These are phyloP conservation scores for Potentilla sterilis DNA, from an alignment of 306 rosid genomes.

Conservation along the genomic window DNA sequence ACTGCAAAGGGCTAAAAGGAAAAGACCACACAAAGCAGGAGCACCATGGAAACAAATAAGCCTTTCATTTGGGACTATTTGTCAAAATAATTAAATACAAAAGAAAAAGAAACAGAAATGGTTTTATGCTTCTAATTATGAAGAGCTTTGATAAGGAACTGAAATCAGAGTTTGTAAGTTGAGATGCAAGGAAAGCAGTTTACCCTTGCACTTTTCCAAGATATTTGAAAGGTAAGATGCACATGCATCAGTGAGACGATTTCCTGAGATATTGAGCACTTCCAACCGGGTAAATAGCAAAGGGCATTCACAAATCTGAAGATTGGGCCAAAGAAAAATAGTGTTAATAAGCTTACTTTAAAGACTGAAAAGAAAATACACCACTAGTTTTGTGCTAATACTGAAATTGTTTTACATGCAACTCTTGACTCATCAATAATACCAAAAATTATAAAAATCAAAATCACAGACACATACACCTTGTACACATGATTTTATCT, in stretches of 20 bases:
- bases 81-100: background rate
- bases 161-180: slow-evolving; percentile 21
- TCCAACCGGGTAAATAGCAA: slow-evolving; percentile 68
- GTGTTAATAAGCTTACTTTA: slow-evolving; percentile 5
- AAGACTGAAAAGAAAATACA: background rate
- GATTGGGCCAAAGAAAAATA: slow-evolving; percentile 19
- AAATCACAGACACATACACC: background rate
- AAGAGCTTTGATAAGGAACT: slow-evolving; percentile 12
- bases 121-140: background rate
- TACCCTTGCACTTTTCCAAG: slow-evolving; percentile 74
- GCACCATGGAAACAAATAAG: background rate
- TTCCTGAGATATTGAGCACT: slow-evolving; percentile 87
- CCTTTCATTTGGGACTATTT: background rate
- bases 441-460: background rate
- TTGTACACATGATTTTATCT: background rate
- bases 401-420: background rate
- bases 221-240: slow-evolving; percentile 83
- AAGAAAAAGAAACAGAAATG: background rate
- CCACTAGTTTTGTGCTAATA: background rate
- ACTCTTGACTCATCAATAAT: background rate
- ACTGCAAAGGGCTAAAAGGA: slow-evolving; percentile 63
- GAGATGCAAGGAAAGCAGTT: slow-evolving; percentile 27
- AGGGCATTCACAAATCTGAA: slow-evolving; percentile 87
- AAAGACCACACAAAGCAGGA: slow-evolving; percentile 14
- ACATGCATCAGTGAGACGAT: slow-evolving; percentile 89